Conservation (phyloP, 805 yeast species). For the Middelhovenomyces tepae region DNA sequence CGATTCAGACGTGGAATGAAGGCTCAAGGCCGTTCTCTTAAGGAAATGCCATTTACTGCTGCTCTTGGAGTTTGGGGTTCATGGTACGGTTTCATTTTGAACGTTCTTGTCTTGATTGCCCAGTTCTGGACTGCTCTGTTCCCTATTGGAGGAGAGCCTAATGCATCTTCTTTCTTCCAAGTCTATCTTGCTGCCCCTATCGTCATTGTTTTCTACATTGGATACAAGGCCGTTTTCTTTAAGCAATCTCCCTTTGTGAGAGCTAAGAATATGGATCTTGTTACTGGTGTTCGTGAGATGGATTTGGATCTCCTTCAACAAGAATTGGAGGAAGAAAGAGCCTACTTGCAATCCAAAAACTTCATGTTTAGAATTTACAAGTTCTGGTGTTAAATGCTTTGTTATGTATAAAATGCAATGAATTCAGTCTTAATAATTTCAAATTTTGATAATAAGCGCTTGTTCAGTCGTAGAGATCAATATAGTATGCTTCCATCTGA, state of each 20-base stretch:
- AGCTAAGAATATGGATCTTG: conserved; percentile 47
- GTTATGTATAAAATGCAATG: too few relatives aligned
- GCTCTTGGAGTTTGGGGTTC: conserved; percentile 66
- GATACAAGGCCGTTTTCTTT: conserved; percentile 43
- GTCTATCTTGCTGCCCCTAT: conserved; percentile 40
- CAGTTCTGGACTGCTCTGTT: conserved; percentile 78
- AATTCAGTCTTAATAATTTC: too few relatives aligned
- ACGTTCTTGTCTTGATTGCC: conserved; percentile 53
- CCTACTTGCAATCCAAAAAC: conserved; percentile 36
- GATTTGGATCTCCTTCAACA: conserved; percentile 45
- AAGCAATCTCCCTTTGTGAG: conserved; percentile 35
- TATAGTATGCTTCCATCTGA: too few relatives aligned
- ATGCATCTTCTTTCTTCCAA: conserved; percentile 36
- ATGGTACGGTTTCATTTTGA: conserved; percentile 48
- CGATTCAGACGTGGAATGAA: conserved; percentile 53
- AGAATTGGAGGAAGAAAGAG: conserved; percentile 47
- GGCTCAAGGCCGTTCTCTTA: conserved; percentile 49
- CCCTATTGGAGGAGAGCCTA: conserved; percentile 45
- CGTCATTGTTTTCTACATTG: conserved; percentile 35
- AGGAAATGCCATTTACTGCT: conserved; percentile 59
- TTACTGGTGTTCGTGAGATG: conserved; percentile 51
- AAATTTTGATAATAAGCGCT: too few relatives aligned
- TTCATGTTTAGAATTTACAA: conserved; percentile 36
- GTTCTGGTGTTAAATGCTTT: conserved; percentile 41
- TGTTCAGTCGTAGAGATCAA: too few relatives aligned